Conservation (phyloP, 164 flowering plant genomes). For the Aristolochia fimbriata region DNA sequence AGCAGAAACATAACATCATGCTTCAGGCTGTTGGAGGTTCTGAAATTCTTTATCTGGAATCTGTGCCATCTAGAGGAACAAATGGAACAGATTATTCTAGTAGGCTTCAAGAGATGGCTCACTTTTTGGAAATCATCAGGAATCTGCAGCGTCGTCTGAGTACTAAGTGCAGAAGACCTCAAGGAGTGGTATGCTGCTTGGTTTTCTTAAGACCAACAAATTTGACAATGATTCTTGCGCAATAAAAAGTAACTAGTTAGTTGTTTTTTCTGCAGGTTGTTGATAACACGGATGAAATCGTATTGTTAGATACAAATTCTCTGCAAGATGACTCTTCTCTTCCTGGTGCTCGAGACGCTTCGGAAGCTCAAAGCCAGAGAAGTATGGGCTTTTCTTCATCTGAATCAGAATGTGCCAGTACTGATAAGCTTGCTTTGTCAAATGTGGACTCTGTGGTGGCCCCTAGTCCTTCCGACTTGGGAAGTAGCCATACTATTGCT, state of each 20-base stretch:
- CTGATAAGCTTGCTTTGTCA: conserved; percentile 44
- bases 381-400: conserved; percentile 22
- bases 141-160: conserved; percentile 50
- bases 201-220: background rate
- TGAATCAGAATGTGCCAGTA: conserved; percentile 11
- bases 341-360: conserved; percentile 6
- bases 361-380: conserved; percentile 14
- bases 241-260: background rate
- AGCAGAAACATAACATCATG: conserved; percentile 26
- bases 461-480: conserved; percentile 2
- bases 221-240: background rate
- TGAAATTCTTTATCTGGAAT: conserved; percentile 12
- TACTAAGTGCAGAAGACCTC: conserved; percentile 40
- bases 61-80: conserved; percentile 16
- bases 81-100: conserved; percentile 18
- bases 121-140: conserved; percentile 62
- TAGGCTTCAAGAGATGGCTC: conserved; percentile 69
- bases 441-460: conserved; percentile 21
- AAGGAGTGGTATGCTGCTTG: conserved; percentile 39
- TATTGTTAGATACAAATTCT: too few species aligned
- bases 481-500: background rate
- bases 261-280: conserved; percentile 1
- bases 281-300: background rate
- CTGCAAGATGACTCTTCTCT: too few species aligned
- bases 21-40: conserved; percentile 12